Percentiles rank a stretch among this genome's conserved stretches.
Evolutionary conservation across 768 basidiomycete species (phyloP).

Genomic region (Russula griseocarnosa): DNA sequence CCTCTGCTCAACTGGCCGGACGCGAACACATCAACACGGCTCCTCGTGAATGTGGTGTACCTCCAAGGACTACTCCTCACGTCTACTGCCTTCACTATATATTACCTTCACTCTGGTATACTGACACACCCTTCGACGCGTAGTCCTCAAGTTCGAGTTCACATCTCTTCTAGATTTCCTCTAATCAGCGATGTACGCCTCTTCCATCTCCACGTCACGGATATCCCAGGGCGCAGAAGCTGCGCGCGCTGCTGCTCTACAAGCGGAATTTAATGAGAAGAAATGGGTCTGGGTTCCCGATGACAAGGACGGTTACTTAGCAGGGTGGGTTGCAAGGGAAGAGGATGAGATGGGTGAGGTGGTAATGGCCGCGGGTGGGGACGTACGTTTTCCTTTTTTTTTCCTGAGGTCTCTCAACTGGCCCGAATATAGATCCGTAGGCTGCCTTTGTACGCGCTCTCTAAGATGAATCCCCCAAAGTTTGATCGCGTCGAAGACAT

Average conservation of each 20-base stretch:
- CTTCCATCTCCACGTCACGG: conserved; percentile 36
- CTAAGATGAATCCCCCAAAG: conserved; percentile 98
- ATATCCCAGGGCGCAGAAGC: conserved; percentile 53
- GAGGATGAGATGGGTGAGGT: conserved; percentile 81
- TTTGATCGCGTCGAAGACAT: conserved; percentile 98
- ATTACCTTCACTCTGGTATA: neutral
- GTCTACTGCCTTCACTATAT: neutral
- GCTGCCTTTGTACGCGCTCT: conserved; percentile 75
- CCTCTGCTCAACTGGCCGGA: conserved; percentile 8
- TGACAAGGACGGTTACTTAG: conserved; percentile 85
- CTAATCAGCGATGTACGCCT: conserved; percentile 1
- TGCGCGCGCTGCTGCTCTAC: conserved; percentile 80
- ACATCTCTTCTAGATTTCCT: neutral
- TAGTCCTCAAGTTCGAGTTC: conserved; percentile 1
- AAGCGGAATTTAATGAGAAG: conserved; percentile 96
- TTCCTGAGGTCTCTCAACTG: conserved; percentile 24
- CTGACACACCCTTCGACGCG: conserved; percentile 10
- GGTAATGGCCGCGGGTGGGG: conserved; percentile 78
- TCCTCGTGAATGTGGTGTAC: conserved; percentile 15
- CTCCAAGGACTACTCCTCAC: neutral
- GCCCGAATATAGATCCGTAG: conserved; percentile 48
- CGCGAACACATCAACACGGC: conserved; percentile 6
- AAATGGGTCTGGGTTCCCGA: conserved; percentile 99
- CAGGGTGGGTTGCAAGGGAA: conserved; percentile 89
- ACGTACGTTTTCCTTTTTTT: conserved; percentile 45